Percentiles rank a stretch among this genome's conserved stretches.
Conservation (phyloP, 2,329 filamentous ascomycete genomes). For the Fusarium algeriense region DNA sequence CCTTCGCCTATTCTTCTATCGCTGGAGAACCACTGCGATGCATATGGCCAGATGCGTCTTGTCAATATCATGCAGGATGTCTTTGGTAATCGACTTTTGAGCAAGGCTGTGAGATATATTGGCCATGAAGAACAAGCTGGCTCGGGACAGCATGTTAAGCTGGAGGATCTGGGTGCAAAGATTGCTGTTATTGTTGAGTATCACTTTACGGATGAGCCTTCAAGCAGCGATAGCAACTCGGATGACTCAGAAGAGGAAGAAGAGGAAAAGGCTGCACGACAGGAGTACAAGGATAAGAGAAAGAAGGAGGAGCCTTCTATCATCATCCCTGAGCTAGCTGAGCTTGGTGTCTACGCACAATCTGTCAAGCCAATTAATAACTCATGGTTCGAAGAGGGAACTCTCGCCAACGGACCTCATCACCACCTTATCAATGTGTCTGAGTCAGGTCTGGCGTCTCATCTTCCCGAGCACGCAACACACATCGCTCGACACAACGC, state of each 20-base stretch:
- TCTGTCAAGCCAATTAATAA: conserved; percentile 75
- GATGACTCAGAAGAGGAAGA: conserved; percentile 56
- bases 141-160: conserved; percentile 64
- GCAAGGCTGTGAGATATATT: conserved; percentile 66
- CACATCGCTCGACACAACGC: conserved; percentile 71
- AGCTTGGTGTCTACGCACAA: conserved; percentile 76
- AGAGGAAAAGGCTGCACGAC: conserved; percentile 59
- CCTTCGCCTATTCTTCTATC: conserved; percentile 73
- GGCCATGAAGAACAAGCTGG: conserved; percentile 67
- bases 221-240: conserved; percentile 52
- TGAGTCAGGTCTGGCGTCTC: conserved; percentile 67
- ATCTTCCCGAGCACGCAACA: conserved; percentile 62
- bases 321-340: conserved; percentile 74
- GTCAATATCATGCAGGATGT: conserved; percentile 75
- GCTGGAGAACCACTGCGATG: conserved; percentile 75
- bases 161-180: conserved; percentile 71
- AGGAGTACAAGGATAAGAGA: conserved; percentile 67
- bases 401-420: conserved; percentile 68
- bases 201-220: conserved; percentile 66
- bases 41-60: conserved; percentile 70
- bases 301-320: conserved; percentile 59
- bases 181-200: conserved; percentile 77
- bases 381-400: conserved; percentile 70
- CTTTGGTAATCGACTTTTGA: conserved; percentile 70
- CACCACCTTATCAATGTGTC: conserved; percentile 78